Evolutionary conservation across 2,329 filamentous ascomycete genomes (phyloP), one percentile per base, ranked within the genome.

Genomic region (Cladophialophora immunda): DNA sequence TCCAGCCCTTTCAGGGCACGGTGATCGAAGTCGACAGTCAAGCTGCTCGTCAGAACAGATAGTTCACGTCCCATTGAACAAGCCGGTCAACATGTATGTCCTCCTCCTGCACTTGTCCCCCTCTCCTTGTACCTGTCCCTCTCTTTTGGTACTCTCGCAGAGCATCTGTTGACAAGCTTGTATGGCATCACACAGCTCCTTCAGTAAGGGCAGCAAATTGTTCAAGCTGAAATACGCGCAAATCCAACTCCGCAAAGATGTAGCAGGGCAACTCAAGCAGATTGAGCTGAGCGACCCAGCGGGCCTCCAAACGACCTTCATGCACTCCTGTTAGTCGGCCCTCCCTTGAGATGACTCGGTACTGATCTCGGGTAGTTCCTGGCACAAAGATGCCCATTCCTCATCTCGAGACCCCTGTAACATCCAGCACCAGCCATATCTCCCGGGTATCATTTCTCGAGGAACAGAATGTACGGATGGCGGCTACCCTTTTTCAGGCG

Each of bases 371-470:
- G 15, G 41, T 65, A 79, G 78, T 81, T 64, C 73, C 76, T 6
- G 76, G 76, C 36, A 77, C 75, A 2, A 77, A 75, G 70, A 68
- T 78, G 7, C 79, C 79, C 6, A 76, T 81, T 27, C 79, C 79
- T 15, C 79, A 81, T 63, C 71, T 81, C 50, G 79, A 81, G 67
- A 78, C 81, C 62, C 79, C 79, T 1, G 79, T 78, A 66, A 72
- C 76, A 15, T 72, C 73, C 11, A 70, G 73, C 17, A 75, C 78
- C 32, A 73, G 71, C 19, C 76, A 78, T 3, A 59, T 70, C 25
- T 75, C 79, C 4, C 76, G 79, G 29, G 73, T 81, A 8, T 80
- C 78, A 1, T 81, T 81, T 59, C 73, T 81, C 19, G 79, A 81
- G 25, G 77, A 80, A 30, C 79, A 81, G 66, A 81, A 78, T n/a